Evolutionary conservation across 352 stramenopile species (phyloP), one percentile per base, ranked within the genome.

Genomic region (Phytopythium litorale): DNA sequence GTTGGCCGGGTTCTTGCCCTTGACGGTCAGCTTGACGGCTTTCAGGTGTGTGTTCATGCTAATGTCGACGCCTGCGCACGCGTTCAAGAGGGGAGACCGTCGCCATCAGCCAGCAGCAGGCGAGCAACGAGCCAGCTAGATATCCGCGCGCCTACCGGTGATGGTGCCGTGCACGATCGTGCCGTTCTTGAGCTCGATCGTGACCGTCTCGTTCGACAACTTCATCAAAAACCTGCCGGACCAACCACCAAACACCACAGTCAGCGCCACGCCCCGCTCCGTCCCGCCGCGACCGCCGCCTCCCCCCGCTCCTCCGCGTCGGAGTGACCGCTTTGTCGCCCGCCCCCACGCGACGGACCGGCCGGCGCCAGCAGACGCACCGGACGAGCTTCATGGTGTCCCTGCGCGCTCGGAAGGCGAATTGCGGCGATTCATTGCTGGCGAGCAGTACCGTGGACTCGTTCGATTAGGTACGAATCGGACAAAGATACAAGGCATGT

Each of bases 1-100:
- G 52, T 84, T 97, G 32, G 98, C 92, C 7, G 97, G 95, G 84
- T 99, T 99, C 70, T 99, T 99, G 56, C 93, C 93, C 77, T 98
- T 99, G 25, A 98, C 84, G 5, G 91, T 98, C 73, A 98, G 94
- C 82, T 99, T 99, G 56, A 98, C 97, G 40, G 98, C 96, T 76
- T 99, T 99, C 32, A 99, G 77, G 84, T 99, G 97, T 67, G 96
- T 99, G 88, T 99, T 99, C 98, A 99, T 99, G 67, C 92, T 98
- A 42, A 99, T 97, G 79, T 99, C 98, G 50, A 99, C 97, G 40
- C 97, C 97, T 96, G 58, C 52, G 19, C 18, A 3, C 45, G 12
- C 21, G n/a, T 49, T 25, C 28, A 62, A 62, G 12, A 49, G 59
- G 58, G 45, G 13, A 56, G 23, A 35, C 15, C 13, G 7, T 16